Conservation (phyloP, 805 yeast genomes). For the Lachancea mirantina region DNA sequence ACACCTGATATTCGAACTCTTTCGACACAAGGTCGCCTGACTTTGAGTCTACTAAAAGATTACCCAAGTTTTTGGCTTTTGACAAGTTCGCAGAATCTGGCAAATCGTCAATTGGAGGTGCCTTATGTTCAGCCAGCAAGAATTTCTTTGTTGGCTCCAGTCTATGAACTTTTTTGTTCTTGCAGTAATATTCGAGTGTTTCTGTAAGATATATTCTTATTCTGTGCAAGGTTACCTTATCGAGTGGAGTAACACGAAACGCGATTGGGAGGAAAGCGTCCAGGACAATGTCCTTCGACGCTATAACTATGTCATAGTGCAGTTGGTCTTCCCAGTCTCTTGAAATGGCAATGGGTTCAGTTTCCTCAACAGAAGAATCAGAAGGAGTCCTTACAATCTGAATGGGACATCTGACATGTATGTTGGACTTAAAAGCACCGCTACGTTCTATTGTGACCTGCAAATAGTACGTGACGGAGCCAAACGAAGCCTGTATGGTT, state of each 20-base stretch:
- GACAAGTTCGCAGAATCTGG: conserved; percentile 28
- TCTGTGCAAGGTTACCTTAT: conserved; percentile 78
- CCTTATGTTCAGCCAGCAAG: conserved; percentile 72
- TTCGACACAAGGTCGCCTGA: conserved; percentile 58
- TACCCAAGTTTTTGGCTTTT: conserved; percentile 37
- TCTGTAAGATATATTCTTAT: conserved; percentile 82
- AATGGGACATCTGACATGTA: conserved; percentile 57
- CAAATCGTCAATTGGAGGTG: conserved; percentile 36
- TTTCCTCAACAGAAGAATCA: conserved; percentile 73
- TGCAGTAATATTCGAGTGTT: conserved; percentile 83
- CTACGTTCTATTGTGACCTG: conserved; percentile 65
- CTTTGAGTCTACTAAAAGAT: conserved; percentile 35
- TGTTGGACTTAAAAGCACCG: conserved; percentile 80
- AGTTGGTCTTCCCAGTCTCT: conserved; percentile 93
- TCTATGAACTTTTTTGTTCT: conserved; percentile 79
- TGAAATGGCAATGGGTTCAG: conserved; percentile 86
- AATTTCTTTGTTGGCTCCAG: conserved; percentile 84
- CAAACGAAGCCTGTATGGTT: conserved; percentile 68
- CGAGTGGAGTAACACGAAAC: conserved; percentile 76
- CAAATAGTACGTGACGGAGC: conserved; percentile 63
- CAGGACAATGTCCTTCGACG: conserved; percentile 79
- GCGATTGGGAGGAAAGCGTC: conserved; percentile 81
- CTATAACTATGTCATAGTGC: conserved; percentile 83
- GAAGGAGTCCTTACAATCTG: conserved; percentile 68
- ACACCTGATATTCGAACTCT: conserved; percentile 82